Percentiles rank a stretch among this genome's conserved stretches.
phyloP scores from a whole-genome alignment of 441 rosid genomes.

The Pelargonium exstipulatum region DNA sequence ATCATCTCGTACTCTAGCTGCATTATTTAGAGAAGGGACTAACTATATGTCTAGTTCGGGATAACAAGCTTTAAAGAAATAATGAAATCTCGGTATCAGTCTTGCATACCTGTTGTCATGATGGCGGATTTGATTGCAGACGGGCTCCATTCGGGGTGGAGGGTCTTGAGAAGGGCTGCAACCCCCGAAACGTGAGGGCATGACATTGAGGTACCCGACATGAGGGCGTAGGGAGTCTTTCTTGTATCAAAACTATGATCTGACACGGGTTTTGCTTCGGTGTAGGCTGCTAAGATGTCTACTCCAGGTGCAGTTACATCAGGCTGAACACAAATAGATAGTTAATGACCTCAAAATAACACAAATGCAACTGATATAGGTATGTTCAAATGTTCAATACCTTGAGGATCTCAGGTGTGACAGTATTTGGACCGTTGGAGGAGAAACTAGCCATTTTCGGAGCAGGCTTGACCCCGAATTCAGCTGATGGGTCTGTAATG shows the following conservation, averaged over 20 bases:
- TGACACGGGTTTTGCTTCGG: not conserved
- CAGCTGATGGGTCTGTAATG: not conserved
- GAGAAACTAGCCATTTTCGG: not conserved
- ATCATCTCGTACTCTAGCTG: constrained; percentile 4
- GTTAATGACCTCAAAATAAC: not conserved
- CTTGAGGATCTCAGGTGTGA: not conserved
- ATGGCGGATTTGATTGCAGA: not conserved
- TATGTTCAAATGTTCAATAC: not conserved
- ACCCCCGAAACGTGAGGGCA: not conserved
- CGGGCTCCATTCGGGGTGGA: not conserved
- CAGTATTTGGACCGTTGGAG: not conserved
- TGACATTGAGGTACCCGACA: not conserved
- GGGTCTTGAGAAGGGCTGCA: not conserved
- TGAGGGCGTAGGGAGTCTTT: not conserved
- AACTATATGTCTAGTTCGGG: too few relatives aligned
- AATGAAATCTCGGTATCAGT: too few relatives aligned
- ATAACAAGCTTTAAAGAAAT: too few relatives aligned
- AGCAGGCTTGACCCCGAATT: not conserved
- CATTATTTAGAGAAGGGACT: not conserved
- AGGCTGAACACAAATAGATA: not conserved
- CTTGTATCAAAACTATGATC: not conserved
- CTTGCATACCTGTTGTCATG: not conserved
- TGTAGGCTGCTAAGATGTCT: not conserved
- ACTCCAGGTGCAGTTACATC: not conserved
- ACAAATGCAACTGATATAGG: not conserved